A percentile compares a stretch with the other conserved stretches of the same genome.
Conservation (phyloP, 805 yeast genomes). For the Zygoascus biomembranicola region DNA sequence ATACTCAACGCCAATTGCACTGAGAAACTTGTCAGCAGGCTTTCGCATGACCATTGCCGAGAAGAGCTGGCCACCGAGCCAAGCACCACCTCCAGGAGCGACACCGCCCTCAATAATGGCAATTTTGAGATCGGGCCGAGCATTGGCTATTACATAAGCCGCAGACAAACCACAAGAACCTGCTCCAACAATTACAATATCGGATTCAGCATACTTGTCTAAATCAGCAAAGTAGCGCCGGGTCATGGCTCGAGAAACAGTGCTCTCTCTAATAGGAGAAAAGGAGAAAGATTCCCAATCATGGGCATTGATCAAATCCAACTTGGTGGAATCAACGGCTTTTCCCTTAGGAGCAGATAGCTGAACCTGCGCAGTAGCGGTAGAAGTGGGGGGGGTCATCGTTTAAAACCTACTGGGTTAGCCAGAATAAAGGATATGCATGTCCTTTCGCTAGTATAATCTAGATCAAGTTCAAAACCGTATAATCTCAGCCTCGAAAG, state of each 20-base stretch:
- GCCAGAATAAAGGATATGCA: neutral
- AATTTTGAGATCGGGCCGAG: slow-evolving; percentile 67
- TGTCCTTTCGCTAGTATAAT: neutral
- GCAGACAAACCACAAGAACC: slow-evolving; percentile 72
- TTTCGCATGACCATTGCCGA: slow-evolving; percentile 74
- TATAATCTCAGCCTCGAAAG: neutral
- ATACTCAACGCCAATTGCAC: slow-evolving; percentile 54
- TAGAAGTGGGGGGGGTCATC: neutral
- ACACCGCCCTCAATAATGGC: slow-evolving; percentile 68
- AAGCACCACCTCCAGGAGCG: slow-evolving; percentile 76
- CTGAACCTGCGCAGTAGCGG: neutral
- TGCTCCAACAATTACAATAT: slow-evolving; percentile 68
- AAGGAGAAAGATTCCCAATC: slow-evolving; percentile 65
- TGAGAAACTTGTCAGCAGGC: slow-evolving; percentile 64
- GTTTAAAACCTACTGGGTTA: neutral
- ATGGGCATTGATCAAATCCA: slow-evolving; percentile 1
- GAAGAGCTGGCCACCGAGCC: slow-evolving; percentile 70
- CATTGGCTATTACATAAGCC: slow-evolving; percentile 63
- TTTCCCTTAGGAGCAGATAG: neutral
- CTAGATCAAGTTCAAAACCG: neutral
- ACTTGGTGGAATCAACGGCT: neutral
- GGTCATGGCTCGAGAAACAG: slow-evolving; percentile 77
- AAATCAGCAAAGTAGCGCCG: slow-evolving; percentile 62
- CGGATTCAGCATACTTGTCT: slow-evolving; percentile 68
- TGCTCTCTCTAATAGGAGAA: slow-evolving; percentile 67